Conservation (phyloP, 108 stramenopile species). For the Pseudonitzschia pungens region DNA sequence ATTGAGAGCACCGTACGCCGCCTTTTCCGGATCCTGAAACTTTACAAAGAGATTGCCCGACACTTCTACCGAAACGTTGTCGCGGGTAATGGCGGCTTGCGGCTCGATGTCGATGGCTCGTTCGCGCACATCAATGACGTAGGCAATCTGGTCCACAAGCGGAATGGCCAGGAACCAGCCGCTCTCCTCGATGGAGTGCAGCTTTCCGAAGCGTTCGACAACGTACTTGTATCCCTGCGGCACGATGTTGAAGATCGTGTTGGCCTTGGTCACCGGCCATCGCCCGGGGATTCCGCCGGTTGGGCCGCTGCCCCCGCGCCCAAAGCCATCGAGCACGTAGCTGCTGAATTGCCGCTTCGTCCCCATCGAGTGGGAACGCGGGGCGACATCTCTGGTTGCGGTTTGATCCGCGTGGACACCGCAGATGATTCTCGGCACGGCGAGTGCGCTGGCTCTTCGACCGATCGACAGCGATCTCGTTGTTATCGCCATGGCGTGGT, state of each 20-base stretch:
- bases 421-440: background rate
- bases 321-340: conserved; percentile 34
- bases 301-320: conserved; percentile 8
- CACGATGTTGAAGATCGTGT: conserved; percentile 92
- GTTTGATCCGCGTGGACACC: too few relatives aligned
- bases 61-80: conserved; percentile 97
- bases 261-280: conserved; percentile 85
- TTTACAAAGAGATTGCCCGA: conserved; percentile 96
- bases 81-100: conserved; percentile 95
- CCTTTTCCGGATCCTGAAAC: conserved; percentile 89
- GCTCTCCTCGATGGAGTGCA: conserved; percentile 81
- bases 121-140: conserved; percentile 94
- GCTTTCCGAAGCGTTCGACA: conserved; percentile 94
- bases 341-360: conserved; percentile 22
- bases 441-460: background rate
- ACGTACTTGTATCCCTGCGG: conserved; percentile 92
- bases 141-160: conserved; percentile 89
- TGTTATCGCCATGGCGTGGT: background rate
- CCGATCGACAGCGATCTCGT: conserved; percentile 6
- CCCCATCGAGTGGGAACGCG: background rate
- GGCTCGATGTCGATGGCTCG: conserved; percentile 91
- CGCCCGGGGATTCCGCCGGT: conserved; percentile 34
- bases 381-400: too few relatives aligned
- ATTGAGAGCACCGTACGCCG: conserved; percentile 93
- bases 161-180: conserved; percentile 96